Base-by-base conservation (phyloP, 331 rosid genomes). In the Prunus yedoensis region DNA sequence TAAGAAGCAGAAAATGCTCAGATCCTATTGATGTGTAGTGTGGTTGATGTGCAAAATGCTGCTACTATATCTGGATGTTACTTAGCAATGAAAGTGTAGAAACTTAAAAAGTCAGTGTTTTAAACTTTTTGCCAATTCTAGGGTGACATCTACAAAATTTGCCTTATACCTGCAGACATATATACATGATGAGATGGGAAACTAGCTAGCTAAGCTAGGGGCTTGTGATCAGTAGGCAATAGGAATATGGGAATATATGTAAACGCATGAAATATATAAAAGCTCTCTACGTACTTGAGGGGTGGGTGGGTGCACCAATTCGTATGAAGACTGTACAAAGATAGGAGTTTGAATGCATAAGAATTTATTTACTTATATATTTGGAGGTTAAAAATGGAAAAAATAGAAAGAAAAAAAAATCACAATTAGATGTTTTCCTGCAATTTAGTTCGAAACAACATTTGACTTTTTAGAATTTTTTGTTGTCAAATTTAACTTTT, bases 31-130 rank as follows among this genome's bases (percentile, higher is more conserved):
- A 77, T 77, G 74, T 85, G 8, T 38, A 38, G 43, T 38, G 43
- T 38, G 43, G 43, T 38, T 38, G 43, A 66, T 74, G 57, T 65
- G 70, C 78, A 72, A 74, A 73, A 41, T 61, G 70, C 51, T 65
- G 80, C 70, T 83, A 59, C 88, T 75, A 80, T 85, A 76, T 79
- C 82, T 78, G 85, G 87, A 77, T 66, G 53, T 76, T 78, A 78
- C 85, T 83, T 85, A 28, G 76, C 77, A 74, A 80, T 79, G 68
- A 30, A 74, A 89, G 69, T 75, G 84, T 73, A 86, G 81, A 68
- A 78, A 79, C 77, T 83, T 77, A 49, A 62, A 76, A 71, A 64
- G 77, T 71, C 64, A 79, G 82, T 60, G 80, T 28, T 60, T 28
- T 80, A n/a, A 51, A 67, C 84, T 70, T 86, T 87, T 85, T 68